These are phyloP conservation scores for Beauveria sp. DNA, from an alignment of 2,329 filamentous ascomycete species.

Conservation along the genomic window DNA sequence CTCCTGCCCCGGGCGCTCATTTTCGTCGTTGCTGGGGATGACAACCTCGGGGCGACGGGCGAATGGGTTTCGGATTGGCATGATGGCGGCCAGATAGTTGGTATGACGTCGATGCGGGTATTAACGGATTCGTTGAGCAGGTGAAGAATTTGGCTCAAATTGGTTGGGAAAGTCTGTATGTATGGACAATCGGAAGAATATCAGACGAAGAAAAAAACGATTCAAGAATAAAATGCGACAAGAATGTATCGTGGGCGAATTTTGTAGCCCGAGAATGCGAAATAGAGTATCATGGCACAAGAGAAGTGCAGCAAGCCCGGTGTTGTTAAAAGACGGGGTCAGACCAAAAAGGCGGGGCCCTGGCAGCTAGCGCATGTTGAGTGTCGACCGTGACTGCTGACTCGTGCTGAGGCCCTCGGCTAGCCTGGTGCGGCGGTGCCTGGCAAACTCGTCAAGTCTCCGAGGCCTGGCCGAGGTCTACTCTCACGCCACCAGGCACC, in stretches of 20 bases:
- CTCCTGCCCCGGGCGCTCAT: constrained; percentile 35
- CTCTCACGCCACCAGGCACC: neutral
- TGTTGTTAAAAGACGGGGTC: neutral
- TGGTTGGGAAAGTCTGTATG: neutral
- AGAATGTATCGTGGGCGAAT: neutral
- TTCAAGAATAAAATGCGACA: neutral
- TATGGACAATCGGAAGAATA: neutral
- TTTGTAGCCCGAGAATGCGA: constrained; percentile 1
- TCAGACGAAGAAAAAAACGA: neutral
- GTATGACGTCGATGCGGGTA: constrained; percentile 8
- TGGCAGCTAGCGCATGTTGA: neutral
- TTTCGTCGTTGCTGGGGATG: constrained; percentile 47
- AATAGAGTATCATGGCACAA: neutral
- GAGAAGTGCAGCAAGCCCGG: neutral
- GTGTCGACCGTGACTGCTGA: no score
- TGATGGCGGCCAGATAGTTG: constrained; percentile 25
- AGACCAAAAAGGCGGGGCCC: neutral
- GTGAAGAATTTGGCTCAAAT: neutral
- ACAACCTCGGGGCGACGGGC: constrained; percentile 46
- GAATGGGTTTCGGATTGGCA: constrained; percentile 71
- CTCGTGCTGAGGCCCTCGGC: neutral
- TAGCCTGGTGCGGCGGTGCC: neutral
- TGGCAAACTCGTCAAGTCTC: neutral
- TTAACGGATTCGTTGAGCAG: neutral
- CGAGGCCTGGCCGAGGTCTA: no score